Evolutionary conservation across 2,329 filamentous ascomycete species (phyloP).

Genomic region (Immersiporthe knoxdaviesiana): DNA sequence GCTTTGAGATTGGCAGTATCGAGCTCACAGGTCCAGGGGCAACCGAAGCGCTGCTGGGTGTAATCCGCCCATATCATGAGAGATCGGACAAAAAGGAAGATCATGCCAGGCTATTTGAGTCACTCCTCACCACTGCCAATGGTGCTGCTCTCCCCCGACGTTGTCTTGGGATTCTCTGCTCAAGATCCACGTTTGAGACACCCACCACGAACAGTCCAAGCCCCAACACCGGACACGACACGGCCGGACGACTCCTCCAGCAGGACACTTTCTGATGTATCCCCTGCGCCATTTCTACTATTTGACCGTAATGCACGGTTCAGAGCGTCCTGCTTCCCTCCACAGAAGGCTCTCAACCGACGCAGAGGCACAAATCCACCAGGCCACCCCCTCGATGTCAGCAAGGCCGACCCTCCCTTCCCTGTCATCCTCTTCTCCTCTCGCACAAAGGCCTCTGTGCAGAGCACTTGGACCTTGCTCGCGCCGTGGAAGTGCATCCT

Average conservation of each 20-base stretch:
- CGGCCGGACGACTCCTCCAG: constrained; percentile 50
- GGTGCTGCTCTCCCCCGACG: constrained; percentile 66
- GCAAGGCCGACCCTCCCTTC: constrained; percentile 70
- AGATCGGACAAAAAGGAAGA: constrained; percentile 39
- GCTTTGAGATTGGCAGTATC: constrained; percentile 67
- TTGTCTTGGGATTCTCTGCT: constrained; percentile 72
- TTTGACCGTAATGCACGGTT: constrained; percentile 72
- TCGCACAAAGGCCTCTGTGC: constrained; percentile 49
- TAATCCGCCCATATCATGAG: constrained; percentile 60
- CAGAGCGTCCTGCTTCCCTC: constrained; percentile 66
- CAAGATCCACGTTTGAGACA: constrained; percentile 81
- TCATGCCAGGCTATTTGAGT: constrained; percentile 54
- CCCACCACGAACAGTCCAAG: constrained; percentile 64
- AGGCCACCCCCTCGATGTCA: constrained; percentile 63
- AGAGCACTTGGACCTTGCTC: constrained; percentile 80
- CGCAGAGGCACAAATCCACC: constrained; percentile 67
- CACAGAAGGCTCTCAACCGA: constrained; percentile 80
- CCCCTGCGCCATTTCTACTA: constrained; percentile 49
- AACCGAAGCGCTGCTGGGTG: constrained; percentile 74
- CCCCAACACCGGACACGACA: constrained; percentile 16
- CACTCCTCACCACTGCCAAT: constrained; percentile 64
- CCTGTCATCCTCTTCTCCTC: constrained; percentile 73
- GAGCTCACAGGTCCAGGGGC: constrained; percentile 69
- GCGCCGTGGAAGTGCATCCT: constrained; percentile 89
- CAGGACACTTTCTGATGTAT: constrained; percentile 40